These are phyloP conservation scores for Echium plantagineum DNA, from an alignment of 257 asterid species.

Conservation along the genomic window DNA sequence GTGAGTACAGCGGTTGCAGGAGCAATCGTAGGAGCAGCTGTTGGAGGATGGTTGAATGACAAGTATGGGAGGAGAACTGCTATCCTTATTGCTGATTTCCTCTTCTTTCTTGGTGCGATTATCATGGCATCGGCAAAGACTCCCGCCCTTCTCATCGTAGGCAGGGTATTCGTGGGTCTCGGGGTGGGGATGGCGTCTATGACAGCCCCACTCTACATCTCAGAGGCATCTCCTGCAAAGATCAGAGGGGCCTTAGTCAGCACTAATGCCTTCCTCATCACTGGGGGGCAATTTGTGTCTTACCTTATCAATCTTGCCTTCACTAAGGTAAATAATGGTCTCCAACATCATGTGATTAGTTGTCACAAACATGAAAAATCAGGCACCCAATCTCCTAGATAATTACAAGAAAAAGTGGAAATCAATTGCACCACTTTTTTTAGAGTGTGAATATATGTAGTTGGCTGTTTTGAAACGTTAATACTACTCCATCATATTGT, in stretches of 20 bases:
- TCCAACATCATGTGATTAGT: constrained; percentile 5
- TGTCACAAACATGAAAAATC: not conserved
- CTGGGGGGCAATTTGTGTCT: constrained; percentile 39
- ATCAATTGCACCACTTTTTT: not conserved
- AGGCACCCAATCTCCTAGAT: not conserved
- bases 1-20: constrained; percentile 48
- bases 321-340: constrained; percentile 23
- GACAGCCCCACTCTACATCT: constrained; percentile 38
- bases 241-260: constrained; percentile 42
- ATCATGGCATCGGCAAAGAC: constrained; percentile 30
- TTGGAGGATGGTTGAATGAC: constrained; percentile 42
- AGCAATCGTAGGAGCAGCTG: constrained; percentile 47
- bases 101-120: constrained; percentile 32
- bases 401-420: not conserved
- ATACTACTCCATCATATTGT: not conserved
- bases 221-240: constrained; percentile 39
- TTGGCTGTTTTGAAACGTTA: not conserved
- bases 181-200: constrained; percentile 44
- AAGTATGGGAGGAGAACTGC: constrained; percentile 29
- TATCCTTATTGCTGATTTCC: constrained; percentile 28
- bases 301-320: constrained; percentile 40
- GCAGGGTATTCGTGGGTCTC: constrained; percentile 33
- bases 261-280: constrained; percentile 35
- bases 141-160: constrained; percentile 22
- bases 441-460: not conserved